Evolutionary conservation across 2,329 filamentous ascomycete species (phyloP), one percentile per base, ranked within the genome.

Genomic region (Pseudopithomyces maydicus): DNA sequence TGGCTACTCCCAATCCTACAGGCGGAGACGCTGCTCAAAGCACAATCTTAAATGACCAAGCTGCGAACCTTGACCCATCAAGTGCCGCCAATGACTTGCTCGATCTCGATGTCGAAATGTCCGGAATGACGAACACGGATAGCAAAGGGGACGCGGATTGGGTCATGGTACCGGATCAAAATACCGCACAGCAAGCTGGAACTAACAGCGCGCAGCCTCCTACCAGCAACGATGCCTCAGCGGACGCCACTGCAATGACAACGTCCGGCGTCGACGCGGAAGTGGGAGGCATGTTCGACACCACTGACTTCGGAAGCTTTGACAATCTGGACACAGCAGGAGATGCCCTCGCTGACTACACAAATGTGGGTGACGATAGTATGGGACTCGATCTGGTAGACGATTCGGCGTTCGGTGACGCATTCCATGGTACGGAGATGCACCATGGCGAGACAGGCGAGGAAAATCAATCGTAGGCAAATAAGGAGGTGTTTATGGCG

Each of bases 61-160:
- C 62, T 26, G 57, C 62, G 43, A 67, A 64, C 26, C 58, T 71
- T 22, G 71, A 72, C 17, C 56, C 57, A n/a, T 39, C 53, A 36
- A 62, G 62, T 50, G 64, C 61, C 10, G 70, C 62, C 11, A 65
- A 72, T 33, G 74, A 77, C 20, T 70, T 76, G 6, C 67, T 78
- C 38, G 74, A 76, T 44, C 75, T 79, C 39, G 79, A 81, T 57
- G 74, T 85, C 57, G 82, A 83, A 58, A 83, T 91, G 85, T 82
- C 84, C 15, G 84, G 84, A 54, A 82, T 84, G 23, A 77, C 81
- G 15, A 76, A 74, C 33, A 61, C 63, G 15, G 67, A 69, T 26
- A 72, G 73, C 2, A 72, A 72, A 47, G 44, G 50, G 10, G 72
- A 76, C 14, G 60, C 57, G 20, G 74, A 76, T 20, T 77, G 74